Base-by-base conservation (phyloP, 768 basidiomycete genomes). In the Galerina sulciceps region DNA sequence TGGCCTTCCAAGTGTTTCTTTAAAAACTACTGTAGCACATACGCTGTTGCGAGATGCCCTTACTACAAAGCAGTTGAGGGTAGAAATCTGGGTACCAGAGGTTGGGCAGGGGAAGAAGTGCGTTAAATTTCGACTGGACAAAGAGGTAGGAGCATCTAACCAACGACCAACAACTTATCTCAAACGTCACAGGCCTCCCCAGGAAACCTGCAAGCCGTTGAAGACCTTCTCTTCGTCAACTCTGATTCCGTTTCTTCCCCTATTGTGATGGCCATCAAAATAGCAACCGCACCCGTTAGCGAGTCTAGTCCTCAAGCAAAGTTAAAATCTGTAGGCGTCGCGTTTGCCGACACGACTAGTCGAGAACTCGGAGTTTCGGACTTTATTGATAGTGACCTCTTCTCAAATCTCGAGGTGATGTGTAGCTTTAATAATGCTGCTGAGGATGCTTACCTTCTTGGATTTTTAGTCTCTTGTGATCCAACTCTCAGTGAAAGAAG, bases 401-500 rank as follows among this genome's bases (percentile, higher is more conserved):
- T 96, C 73, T 95, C 94, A 0, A 99, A 99, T 66, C 88, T 90
- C 3, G 96, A 99, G 81, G 96, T 94, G 58, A 41, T 75, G 55
- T 17, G 6, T 36, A 17, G 6, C 22, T 9, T 18, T 14, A 13
- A 15, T n/a, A 52, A 14, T 42, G 10, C 22, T 53, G 18, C 47
- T 36, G 18, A 13, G 23, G 17, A 35, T 40, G 9, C 47, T 57
- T 6, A 53, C 20, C 37, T 2, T 41, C n/a, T n/a, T 36, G 13
- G 22, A 53, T 35, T 56, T 22, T 8, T 66, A 98, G 96, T 94
- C 94, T 1, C 83, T 99, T 35, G 77, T 98, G 36, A 99, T 99
- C 58, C 97, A 99, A 71, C 84, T 99, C 2, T 95, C 94, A 0
- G 93, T 94, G n/a, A 99, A 99, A 71, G 97, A 99, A 73, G 94